Conservation (phyloP, 352 stramenopile genomes). For the Pythium folliculosum region DNA sequence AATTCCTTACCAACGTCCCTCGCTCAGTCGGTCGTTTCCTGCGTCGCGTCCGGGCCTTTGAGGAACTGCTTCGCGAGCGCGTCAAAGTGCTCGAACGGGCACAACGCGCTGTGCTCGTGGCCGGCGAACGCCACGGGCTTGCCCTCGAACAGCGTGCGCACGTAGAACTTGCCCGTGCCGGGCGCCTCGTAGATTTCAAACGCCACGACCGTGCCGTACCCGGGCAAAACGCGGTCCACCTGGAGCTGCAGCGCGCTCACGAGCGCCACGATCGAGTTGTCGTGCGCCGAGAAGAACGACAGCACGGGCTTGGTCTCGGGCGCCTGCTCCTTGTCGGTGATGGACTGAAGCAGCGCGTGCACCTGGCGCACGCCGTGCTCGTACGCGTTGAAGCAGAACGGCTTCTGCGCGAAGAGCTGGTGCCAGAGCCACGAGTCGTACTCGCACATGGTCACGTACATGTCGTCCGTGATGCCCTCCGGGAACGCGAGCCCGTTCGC, state of each 20-base stretch:
- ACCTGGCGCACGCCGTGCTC: slow-evolving; percentile 62
- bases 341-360: slow-evolving; percentile 43
- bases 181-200: slow-evolving; percentile 72
- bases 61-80: slow-evolving; percentile 54
- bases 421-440: slow-evolving; percentile 88
- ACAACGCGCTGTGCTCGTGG: slow-evolving; percentile 53
- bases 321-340: not conserved
- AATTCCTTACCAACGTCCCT: too few species aligned
- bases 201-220: slow-evolving; percentile 70
- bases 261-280: slow-evolving; percentile 85
- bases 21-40: not conserved
- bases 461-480: slow-evolving; percentile 62
- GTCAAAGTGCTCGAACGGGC: slow-evolving; percentile 70
- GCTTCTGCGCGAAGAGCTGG: slow-evolving; percentile 60
- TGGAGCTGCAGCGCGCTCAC: slow-evolving; percentile 70
- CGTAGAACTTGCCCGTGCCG: slow-evolving; percentile 45
- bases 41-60: not conserved
- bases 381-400: slow-evolving; percentile 66
- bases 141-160: slow-evolving; percentile 68
- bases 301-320: slow-evolving; percentile 35
- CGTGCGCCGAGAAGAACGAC: slow-evolving; percentile 84
- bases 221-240: slow-evolving; percentile 50
- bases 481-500: slow-evolving; percentile 66
- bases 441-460: slow-evolving; percentile 55
- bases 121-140: slow-evolving; percentile 50